Percentiles rank a stretch among this genome's conserved stretches.
Evolutionary conservation across 257 asterid species (phyloP).

Genomic region (Plantago elongata): DNA sequence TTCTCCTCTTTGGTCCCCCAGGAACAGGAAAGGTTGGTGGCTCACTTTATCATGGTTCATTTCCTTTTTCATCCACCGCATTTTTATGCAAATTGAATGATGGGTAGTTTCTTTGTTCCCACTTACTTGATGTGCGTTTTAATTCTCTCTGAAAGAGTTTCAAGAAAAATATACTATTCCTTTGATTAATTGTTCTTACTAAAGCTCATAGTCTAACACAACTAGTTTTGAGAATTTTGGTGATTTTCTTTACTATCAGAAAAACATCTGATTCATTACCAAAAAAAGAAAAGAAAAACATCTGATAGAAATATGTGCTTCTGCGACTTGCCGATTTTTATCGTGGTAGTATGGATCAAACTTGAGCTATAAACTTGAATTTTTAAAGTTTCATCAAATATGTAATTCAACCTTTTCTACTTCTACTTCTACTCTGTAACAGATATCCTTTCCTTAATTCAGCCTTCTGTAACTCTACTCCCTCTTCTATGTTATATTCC

Average conservation of each 20-base stretch:
- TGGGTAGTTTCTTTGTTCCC: not conserved
- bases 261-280: not conserved
- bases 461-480: conserved; percentile 2
- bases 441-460: no score
- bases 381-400: not conserved
- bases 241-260: not conserved
- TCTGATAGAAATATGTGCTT: not conserved
- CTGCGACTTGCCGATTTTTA: no score
- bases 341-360: not conserved
- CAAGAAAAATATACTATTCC: not conserved
- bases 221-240: no score
- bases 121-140: no score
- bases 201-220: no score
- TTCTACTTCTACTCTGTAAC: not conserved
- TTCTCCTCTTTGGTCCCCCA: conserved; percentile 97
- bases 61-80: not conserved
- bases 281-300: no score
- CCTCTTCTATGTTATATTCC: not conserved
- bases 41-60: not conserved
- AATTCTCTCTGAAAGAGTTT: not conserved
- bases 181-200: not conserved
- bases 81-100: not conserved
- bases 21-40: conserved; percentile 92
- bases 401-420: not conserved
- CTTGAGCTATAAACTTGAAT: not conserved